These are phyloP conservation scores for Rhipidocladum racemiflorum DNA, from an alignment of 176 grass and related monocot species.

Conservation along the genomic window DNA sequence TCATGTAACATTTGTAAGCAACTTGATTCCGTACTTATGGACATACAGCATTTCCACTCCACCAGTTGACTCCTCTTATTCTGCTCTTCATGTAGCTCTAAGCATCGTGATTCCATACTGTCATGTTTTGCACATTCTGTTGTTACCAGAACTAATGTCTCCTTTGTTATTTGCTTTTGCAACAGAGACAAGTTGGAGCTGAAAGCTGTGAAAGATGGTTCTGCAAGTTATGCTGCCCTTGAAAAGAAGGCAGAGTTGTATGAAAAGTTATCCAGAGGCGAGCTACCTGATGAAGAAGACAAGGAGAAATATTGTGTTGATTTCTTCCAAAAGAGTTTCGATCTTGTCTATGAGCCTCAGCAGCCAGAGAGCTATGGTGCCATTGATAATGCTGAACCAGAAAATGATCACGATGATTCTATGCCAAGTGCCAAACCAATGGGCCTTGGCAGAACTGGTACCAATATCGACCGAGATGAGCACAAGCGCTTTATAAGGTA, in stretches of 20 bases:
- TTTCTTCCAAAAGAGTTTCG: slow-evolving; percentile 81
- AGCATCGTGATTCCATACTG: neutral
- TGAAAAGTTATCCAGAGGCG: slow-evolving; percentile 75
- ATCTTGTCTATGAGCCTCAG: slow-evolving; percentile 43
- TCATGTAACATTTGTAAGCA: neutral
- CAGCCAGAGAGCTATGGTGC: slow-evolving; percentile 36
- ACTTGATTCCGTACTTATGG: neutral
- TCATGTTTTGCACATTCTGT: neutral
- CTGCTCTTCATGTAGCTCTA: neutral
- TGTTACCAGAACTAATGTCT: slow-evolving; percentile 1
- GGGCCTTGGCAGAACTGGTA: slow-evolving; percentile 62
- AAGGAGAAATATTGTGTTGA: slow-evolving; percentile 94
- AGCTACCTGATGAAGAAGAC: slow-evolving; percentile 87
- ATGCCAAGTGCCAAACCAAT: slow-evolving; percentile 41
- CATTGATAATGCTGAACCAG: slow-evolving; percentile 30
- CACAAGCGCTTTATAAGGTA: slow-evolving; percentile 97
- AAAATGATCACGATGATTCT: slow-evolving; percentile 54
- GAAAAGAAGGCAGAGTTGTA: slow-evolving; percentile 90
- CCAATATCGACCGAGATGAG: slow-evolving; percentile 63
- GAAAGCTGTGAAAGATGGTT: slow-evolving; percentile 82
- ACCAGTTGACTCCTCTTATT: neutral
- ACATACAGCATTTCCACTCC: neutral
- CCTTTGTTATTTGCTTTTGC: slow-evolving; percentile 6
- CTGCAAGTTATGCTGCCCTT: slow-evolving; percentile 71
- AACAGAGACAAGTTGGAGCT: slow-evolving; percentile 92